Evolutionary conservation across 441 rosid species (phyloP), one percentile per base, ranked within the genome.

Genomic region (Jatropha podagrica): DNA sequence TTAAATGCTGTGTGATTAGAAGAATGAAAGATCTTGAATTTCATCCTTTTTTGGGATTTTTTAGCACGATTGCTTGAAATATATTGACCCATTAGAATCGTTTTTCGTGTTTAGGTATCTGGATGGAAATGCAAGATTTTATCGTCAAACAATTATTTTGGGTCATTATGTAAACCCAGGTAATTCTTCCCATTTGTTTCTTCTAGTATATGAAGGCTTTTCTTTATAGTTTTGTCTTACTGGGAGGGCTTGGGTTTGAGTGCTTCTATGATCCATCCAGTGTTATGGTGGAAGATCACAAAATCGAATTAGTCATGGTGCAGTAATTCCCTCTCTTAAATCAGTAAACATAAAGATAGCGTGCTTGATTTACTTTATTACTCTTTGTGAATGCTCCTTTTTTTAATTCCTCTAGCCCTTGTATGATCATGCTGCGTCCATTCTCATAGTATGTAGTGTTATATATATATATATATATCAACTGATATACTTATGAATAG

Each of bases 131-230:
- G 94, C 97, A 12, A 85, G 77, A 79, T 90, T 86, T 79, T 95
- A 86, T 76, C 88, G 99, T 61, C 99, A 95, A 81, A 84, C 97
- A 62, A 90, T 95, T 72, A 46, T 91, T 76, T 83, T 93, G 81
- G 85, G 97, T 74, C 85, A 88, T 84, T 93, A 91, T 87, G 77
- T 77, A 78, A 95, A 90, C 78, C 95, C 95, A 79, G 98, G 98
- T 94, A 74, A 49, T 75, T 54, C 56, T 74, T 70, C 69, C 48
- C 67, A 40, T 55, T 55, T 66, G 65, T 67, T 44, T 69, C 17
- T 76, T 15, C n/a, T 17, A 20, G 5, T 65, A 14, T 5, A 64
- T 77, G 37, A 10, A 10, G 49, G 18, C 18, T 37, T 69, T 13
- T 18, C 46, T 44, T 11, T 15, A 18, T 18, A 20, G 55, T 40